Conservation (phyloP, 805 yeast genomes). For the Blastobotrys terrestris region DNA sequence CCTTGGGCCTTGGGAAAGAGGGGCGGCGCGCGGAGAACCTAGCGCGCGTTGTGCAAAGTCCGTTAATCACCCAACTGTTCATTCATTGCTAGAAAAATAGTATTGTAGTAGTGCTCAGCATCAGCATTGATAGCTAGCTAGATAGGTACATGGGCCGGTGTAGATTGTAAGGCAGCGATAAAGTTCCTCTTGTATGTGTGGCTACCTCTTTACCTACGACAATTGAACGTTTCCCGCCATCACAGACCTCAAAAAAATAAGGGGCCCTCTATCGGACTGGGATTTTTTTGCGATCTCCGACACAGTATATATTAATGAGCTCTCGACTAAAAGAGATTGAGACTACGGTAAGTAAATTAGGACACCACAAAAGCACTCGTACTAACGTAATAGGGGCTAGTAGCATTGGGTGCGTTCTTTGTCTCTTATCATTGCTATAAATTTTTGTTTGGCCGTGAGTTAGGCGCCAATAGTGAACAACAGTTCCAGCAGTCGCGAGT, state of each 20-base stretch:
- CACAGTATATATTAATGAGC: neutral
- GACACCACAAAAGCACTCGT: too few relatives aligned
- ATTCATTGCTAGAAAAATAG: neutral
- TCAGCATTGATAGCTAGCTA: too few relatives aligned
- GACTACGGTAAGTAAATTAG: neutral
- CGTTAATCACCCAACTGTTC: neutral
- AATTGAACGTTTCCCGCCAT: too few relatives aligned
- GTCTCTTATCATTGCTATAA: neutral
- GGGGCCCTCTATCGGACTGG: neutral
- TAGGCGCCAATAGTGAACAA: neutral
- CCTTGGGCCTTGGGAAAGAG: neutral
- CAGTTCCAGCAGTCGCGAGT: too few relatives aligned
- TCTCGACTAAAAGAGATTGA: neutral
- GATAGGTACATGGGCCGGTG: too few relatives aligned
- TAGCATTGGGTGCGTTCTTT: neutral
- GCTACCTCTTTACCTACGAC: neutral
- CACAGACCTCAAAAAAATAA: too few relatives aligned
- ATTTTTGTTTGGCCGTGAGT: neutral
- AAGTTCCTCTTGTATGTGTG: neutral
- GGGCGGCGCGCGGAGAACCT: neutral
- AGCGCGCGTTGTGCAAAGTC: neutral
- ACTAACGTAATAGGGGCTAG: neutral
- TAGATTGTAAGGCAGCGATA: too few relatives aligned
- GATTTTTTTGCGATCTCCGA: neutral
- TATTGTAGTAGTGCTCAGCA: too few relatives aligned